These are phyloP conservation scores for Pseudopithomyces chartarum DNA, from an alignment of 2,329 filamentous ascomycete species.

Conservation along the genomic window DNA sequence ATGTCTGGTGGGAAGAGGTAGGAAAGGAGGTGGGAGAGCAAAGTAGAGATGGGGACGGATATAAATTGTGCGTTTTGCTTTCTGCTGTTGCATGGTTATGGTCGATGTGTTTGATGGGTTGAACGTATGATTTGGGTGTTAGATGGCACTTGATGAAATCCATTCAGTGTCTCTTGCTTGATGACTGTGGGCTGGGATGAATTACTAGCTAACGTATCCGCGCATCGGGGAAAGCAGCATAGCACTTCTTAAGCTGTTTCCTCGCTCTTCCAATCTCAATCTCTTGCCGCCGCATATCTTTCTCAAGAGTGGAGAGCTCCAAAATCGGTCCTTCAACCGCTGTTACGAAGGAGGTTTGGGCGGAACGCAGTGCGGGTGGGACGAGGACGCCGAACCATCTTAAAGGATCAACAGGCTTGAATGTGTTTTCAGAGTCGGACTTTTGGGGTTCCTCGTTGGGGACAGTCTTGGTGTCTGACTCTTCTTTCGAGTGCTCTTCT, in stretches of 20 bases:
- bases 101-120: neutral
- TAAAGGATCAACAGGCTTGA: slow-evolving; percentile 55
- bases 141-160: too few relatives aligned
- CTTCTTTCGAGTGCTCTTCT: neutral
- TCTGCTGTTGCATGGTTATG: neutral
- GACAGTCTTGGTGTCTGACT: neutral
- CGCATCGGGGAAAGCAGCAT: neutral
- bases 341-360: slow-evolving; percentile 63
- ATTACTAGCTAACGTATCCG: neutral
- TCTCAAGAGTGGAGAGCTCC: slow-evolving; percentile 60
- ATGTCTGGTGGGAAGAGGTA: too few relatives aligned
- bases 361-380: slow-evolving; percentile 55
- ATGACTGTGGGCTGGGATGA: too few relatives aligned
- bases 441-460: neutral
- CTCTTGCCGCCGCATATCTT: slow-evolving; percentile 68
- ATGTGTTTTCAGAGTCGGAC: neutral
- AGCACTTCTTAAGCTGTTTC: slow-evolving; percentile 51
- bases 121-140: too few relatives aligned
- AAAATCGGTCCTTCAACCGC: slow-evolving; percentile 64
- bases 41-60: neutral
- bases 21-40: neutral
- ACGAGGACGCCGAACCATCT: slow-evolving; percentile 61
- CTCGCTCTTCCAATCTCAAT: slow-evolving; percentile 66
- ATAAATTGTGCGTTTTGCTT: neutral
- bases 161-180: too few relatives aligned